phyloP scores from a whole-genome alignment of 495 filamentous ascomycete genomes.

The Aspergillus mulundensis region DNA sequence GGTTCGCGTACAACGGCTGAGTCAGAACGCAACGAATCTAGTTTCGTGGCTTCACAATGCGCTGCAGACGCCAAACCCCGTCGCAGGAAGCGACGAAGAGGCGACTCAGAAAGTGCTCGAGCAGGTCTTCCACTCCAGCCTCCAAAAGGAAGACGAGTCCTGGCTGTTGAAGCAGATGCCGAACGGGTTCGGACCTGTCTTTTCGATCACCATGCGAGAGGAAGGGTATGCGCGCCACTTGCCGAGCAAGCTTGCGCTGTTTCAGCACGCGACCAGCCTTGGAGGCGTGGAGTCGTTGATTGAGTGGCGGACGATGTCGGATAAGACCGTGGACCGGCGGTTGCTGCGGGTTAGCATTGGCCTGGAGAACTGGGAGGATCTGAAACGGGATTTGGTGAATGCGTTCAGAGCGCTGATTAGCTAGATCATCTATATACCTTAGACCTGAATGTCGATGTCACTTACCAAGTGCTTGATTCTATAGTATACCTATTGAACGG shows the following conservation, averaged over 20 bases:
- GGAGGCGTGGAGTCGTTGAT: conserved; percentile 94
- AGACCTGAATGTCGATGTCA: background rate
- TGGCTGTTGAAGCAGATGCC: conserved; percentile 93
- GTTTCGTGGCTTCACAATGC: conserved; percentile 65
- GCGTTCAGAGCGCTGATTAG: conserved; percentile 49
- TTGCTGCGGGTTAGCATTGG: conserved; percentile 82
- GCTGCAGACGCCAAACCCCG: conserved; percentile 30
- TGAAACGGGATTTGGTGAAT: conserved; percentile 67
- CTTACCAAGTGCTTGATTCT: background rate
- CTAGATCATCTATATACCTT: conserved; percentile 7
- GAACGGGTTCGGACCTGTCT: conserved; percentile 84
- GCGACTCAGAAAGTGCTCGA: conserved; percentile 51
- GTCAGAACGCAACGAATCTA: conserved; percentile 58
- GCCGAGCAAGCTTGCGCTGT: conserved; percentile 73
- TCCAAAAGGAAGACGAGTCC: conserved; percentile 60
- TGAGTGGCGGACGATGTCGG: conserved; percentile 68
- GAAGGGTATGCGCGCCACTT: conserved; percentile 59
- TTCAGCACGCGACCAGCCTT: conserved; percentile 92
- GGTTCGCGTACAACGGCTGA: conserved; percentile 72
- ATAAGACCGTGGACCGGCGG: conserved; percentile 64
- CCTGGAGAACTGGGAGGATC: conserved; percentile 81
- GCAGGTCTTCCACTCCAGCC: conserved; percentile 67
- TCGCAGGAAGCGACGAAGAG: conserved; percentile 32
- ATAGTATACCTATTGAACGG: background rate
- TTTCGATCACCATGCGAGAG: conserved; percentile 62